phyloP scores from a whole-genome alignment of 2,329 filamentous ascomycete species.

The Elsinoe australis region DNA sequence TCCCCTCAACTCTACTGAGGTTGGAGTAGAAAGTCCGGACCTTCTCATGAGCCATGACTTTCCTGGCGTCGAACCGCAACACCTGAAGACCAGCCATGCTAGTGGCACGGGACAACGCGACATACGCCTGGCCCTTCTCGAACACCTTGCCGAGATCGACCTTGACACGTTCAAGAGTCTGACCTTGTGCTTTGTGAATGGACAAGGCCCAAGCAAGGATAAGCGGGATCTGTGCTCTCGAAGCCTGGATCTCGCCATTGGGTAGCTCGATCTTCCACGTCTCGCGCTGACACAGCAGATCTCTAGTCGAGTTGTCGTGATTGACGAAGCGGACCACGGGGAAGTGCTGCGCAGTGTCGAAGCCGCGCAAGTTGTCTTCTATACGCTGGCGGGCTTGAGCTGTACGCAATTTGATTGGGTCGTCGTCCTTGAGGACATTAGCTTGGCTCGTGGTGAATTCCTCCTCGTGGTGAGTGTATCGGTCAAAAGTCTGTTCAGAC shows the following conservation, averaged over 20 bases:
- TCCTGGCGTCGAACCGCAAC: conserved; percentile 74
- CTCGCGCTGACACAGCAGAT: conserved; percentile 76
- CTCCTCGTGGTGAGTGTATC: conserved; percentile 52
- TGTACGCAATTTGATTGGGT: conserved; percentile 23
- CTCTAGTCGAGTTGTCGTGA: conserved; percentile 66
- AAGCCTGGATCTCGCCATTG: conserved; percentile 86
- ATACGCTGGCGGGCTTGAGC: conserved; percentile 41
- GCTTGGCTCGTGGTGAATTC: conserved; percentile 42
- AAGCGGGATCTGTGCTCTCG: conserved; percentile 65
- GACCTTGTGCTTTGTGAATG: conserved; percentile 96
- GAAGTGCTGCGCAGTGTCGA: conserved; percentile 52
- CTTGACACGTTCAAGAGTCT: conserved; percentile 87
- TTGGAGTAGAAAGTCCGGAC: conserved; percentile 81
- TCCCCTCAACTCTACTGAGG: conserved; percentile 61
- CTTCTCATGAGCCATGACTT: conserved; percentile 87
- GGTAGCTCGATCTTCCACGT: conserved; percentile 97
- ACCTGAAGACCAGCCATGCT: conserved; percentile 82
- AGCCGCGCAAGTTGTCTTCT: conserved; percentile 41
- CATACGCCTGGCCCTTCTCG: conserved; percentile 96
- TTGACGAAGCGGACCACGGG: conserved; percentile 80
- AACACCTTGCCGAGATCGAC: conserved; percentile 89
- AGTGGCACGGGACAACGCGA: conserved; percentile 87
- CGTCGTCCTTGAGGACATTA: conserved; percentile 39
- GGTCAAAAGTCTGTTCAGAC: conserved; percentile 55
- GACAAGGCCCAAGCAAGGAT: conserved; percentile 95